Evolutionary conservation across 2,329 filamentous ascomycete genomes (phyloP).

Genomic region (Pseudopithomyces maydicus): DNA sequence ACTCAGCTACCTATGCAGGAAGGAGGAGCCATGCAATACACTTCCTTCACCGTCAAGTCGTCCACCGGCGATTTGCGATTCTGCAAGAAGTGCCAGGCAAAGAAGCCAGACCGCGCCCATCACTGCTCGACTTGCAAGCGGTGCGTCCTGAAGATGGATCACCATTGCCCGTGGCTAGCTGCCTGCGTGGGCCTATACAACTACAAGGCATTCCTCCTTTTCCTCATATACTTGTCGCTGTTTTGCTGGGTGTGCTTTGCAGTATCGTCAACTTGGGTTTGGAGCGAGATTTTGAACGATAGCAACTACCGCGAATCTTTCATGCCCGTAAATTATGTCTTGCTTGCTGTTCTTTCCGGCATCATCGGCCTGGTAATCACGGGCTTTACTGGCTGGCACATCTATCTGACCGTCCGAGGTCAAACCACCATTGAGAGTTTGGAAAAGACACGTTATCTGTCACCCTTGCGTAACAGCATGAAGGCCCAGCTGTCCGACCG

Average conservation of each 20-base stretch:
- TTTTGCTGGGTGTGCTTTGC: conserved; percentile 84
- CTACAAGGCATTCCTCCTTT: conserved; percentile 94
- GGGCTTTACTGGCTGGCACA: conserved; percentile 91
- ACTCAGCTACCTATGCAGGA: conserved; percentile 79
- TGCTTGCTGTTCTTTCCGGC: conserved; percentile 83
- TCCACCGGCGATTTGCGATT: conserved; percentile 79
- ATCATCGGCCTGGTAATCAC: conserved; percentile 90
- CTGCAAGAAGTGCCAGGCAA: conserved; percentile 96
- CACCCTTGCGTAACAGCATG: conserved; percentile 73
- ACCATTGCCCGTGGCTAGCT: conserved; percentile 97
- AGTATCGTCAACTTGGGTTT: conserved; percentile 82
- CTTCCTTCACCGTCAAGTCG: conserved; percentile 89
- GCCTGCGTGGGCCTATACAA: conserved; percentile 93
- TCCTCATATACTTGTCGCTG: conserved; percentile 84
- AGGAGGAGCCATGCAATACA: conserved; percentile 58
- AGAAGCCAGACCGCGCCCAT: conserved; percentile 94
- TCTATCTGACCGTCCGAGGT: conserved; percentile 76
- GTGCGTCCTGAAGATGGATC: conserved; percentile 99
- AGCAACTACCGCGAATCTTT: conserved; percentile 74
- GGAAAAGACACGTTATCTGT: conserved; percentile 93
- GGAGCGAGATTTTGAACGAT: conserved; percentile 76
- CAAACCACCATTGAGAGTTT: conserved; percentile 96
- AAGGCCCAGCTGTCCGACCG: conserved; percentile 63
- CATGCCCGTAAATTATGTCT: conserved; percentile 87
- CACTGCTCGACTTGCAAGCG: conserved; percentile 94